These are phyloP conservation scores for Saccharata proteae DNA, from an alignment of 2,329 filamentous ascomycete species.

Conservation along the genomic window DNA sequence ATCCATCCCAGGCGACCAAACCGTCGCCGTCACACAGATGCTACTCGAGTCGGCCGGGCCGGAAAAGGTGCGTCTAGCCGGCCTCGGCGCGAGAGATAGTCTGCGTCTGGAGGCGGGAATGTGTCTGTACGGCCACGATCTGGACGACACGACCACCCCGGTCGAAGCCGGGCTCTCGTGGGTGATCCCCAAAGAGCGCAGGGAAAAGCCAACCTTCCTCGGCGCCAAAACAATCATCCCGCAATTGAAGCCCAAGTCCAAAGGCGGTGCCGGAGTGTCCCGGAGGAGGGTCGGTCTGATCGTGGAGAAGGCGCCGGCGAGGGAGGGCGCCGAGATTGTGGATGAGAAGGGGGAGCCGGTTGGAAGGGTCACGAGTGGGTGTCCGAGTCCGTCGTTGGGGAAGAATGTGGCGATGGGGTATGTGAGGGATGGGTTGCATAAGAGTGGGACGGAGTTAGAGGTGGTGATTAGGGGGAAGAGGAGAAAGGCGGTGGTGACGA, in stretches of 20 bases:
- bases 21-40: slow-evolving; percentile 53
- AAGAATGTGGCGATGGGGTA: slow-evolving; percentile 97
- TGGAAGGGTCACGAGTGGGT: slow-evolving; percentile 77
- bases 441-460: slow-evolving; percentile 68
- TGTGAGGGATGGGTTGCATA: slow-evolving; percentile 68
- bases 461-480: slow-evolving; percentile 67
- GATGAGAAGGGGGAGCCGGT: slow-evolving; percentile 50
- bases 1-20: slow-evolving; percentile 59
- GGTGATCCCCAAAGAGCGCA: slow-evolving; percentile 74
- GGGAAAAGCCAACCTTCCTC: slow-evolving; percentile 63
- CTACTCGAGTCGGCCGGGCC: slow-evolving; percentile 48
- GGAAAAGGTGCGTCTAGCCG: slow-evolving; percentile 66
- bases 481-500: slow-evolving; percentile 62
- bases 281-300: slow-evolving; percentile 70
- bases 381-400: slow-evolving; percentile 72
- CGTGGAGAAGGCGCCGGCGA: slow-evolving; percentile 74
- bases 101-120: slow-evolving; percentile 92
- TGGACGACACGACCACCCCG: slow-evolving; percentile 66
- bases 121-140: slow-evolving; percentile 99
- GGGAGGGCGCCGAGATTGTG: slow-evolving; percentile 76
- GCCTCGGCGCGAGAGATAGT: slow-evolving; percentile 82
- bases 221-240: slow-evolving; percentile 65
- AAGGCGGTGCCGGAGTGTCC: slow-evolving; percentile 57
- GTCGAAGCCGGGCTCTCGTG: slow-evolving; percentile 58
- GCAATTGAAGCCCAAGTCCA: slow-evolving; percentile 62